Evolutionary conservation across 345 rosid species (phyloP).

Genomic region (Eucalyptus guilfoylei): DNA sequence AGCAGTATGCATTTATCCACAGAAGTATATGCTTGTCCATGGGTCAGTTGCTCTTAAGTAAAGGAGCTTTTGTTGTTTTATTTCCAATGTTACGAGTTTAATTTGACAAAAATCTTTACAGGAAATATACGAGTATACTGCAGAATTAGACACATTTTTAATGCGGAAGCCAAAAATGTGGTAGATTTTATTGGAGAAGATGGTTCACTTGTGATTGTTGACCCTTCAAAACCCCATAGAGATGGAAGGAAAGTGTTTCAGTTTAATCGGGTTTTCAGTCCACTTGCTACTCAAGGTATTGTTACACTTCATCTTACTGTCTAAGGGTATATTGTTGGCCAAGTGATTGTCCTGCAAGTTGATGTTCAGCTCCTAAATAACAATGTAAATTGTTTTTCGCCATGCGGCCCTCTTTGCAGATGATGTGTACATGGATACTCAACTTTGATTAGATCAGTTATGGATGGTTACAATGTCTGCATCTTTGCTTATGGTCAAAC

Average conservation of each 20-base stretch:
- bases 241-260: constrained; percentile 80
- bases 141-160: constrained; percentile 67
- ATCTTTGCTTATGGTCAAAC: constrained; percentile 97
- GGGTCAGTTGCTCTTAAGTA: neutral
- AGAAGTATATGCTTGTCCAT: no score
- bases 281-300: no score
- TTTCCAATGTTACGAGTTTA: neutral
- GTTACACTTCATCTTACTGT: neutral
- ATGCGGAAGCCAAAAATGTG: constrained; percentile 24
- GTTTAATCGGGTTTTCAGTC: constrained; percentile 66
- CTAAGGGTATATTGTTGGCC: neutral
- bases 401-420: constrained; percentile 19
- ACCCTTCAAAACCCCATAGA: constrained; percentile 55
- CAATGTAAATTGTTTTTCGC: neutral
- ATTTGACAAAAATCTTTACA: constrained; percentile 6
- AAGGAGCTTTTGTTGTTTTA: neutral
- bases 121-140: constrained; percentile 93
- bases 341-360: neutral
- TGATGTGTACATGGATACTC: constrained; percentile 63
- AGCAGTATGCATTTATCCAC: no score
- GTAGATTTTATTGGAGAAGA: constrained; percentile 63
- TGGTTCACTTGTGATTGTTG: constrained; percentile 64
- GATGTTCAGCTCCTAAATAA: neutral
- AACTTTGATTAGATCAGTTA: constrained; percentile 78
- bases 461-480: constrained; percentile 98